Percentiles rank a stretch among this genome's conserved stretches.
Evolutionary conservation across 2,329 filamentous ascomycete species (phyloP).

Genomic region (Talaromyces sp.): DNA sequence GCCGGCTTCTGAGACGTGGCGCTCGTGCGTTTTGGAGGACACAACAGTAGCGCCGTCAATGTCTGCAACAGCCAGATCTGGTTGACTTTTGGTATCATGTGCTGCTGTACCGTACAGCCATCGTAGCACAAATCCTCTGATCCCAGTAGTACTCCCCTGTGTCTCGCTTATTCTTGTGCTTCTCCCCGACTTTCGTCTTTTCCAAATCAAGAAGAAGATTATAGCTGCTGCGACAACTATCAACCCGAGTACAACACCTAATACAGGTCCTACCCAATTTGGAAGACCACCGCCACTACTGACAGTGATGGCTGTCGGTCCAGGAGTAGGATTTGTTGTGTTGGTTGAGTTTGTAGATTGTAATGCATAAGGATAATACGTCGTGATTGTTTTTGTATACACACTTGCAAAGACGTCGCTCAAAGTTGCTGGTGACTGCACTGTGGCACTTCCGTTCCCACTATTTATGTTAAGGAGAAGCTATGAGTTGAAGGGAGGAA

Average conservation of each 20-base stretch:
- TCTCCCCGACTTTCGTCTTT: conserved; percentile 1
- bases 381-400: conserved; percentile 56
- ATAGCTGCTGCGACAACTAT: conserved; percentile 12
- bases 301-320: conserved; percentile 6
- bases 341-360: conserved; percentile 10
- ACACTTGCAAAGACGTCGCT: conserved; percentile 51
- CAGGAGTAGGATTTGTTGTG: conserved; percentile 4
- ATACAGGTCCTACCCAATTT: conserved; percentile 16
- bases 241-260: conserved; percentile 17
- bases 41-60: conserved; percentile 13
- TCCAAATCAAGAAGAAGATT: conserved; percentile 17
- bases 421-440: conserved; percentile 36
- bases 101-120: conserved; percentile 14
- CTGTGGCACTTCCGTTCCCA: conserved; percentile 33
- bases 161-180: conserved; percentile 9
- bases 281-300: conserved; percentile 11
- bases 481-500: background rate
- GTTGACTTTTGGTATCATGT: conserved; percentile 10
- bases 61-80: conserved; percentile 3
- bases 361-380: conserved; percentile 58
- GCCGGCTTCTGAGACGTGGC: conserved; percentile 14
- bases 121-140: conserved; percentile 15
- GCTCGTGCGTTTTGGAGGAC: conserved; percentile 7
- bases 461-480: conserved; percentile 21
- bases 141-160: conserved; percentile 2